phyloP scores from a whole-genome alignment of 805 yeast species.

The Schwanniomyces polymorphus region DNA sequence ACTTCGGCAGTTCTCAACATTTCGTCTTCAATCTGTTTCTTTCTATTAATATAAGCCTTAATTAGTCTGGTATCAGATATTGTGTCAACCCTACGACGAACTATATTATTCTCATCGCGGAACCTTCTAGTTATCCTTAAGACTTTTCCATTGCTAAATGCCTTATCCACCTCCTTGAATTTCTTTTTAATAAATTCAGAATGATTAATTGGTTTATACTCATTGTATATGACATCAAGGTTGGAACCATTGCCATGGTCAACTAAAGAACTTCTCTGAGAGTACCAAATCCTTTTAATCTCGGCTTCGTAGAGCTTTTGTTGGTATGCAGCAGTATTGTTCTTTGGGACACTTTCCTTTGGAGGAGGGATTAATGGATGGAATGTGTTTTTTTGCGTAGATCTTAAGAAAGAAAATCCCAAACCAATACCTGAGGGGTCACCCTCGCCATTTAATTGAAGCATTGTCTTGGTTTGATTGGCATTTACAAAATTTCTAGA shows the following conservation, averaged over 20 bases:
- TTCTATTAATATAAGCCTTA: conserved; percentile 74
- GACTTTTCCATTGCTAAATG: conserved; percentile 22
- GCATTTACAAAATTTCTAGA: conserved; percentile 89
- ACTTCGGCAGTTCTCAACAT: conserved; percentile 58
- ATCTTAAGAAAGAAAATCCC: conserved; percentile 82
- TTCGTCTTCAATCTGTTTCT: conserved; percentile 62
- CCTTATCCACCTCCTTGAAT: conserved; percentile 24
- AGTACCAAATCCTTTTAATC: conserved; percentile 84
- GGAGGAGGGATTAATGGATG: conserved; percentile 36
- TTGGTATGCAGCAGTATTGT: conserved; percentile 52
- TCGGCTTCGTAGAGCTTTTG: conserved; percentile 92
- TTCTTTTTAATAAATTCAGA: conserved; percentile 29
- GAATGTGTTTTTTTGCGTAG: conserved; percentile 96
- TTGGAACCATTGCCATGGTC: conserved; percentile 38
- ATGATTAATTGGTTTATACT: conserved; percentile 39
- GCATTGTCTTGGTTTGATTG: conserved; percentile 95
- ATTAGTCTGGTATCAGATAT: conserved; percentile 86
- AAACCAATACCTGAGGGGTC: conserved; percentile 92
- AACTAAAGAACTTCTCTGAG: conserved; percentile 64
- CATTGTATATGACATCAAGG: conserved; percentile 34
- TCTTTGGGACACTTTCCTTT: conserved; percentile 38
- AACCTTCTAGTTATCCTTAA: conserved; percentile 70
- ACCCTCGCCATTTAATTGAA: conserved; percentile 91
- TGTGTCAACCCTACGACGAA: conserved; percentile 77
- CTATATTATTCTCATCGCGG: conserved; percentile 79